phyloP scores from a whole-genome alignment of 768 basidiomycete species.

The Boletus huronensis region DNA sequence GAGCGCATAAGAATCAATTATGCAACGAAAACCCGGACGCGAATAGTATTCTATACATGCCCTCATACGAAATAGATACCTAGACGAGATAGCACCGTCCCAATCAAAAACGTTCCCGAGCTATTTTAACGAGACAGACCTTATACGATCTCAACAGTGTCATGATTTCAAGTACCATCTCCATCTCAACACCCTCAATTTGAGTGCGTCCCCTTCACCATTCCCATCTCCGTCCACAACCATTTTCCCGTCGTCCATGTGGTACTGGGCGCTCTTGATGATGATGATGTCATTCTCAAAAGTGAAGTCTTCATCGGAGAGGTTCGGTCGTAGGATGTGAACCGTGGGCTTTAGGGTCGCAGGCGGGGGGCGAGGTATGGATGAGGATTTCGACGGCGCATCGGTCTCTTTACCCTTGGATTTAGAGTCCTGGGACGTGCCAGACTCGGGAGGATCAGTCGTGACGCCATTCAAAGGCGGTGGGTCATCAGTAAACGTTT shows the following conservation, averaged over 20 bases:
- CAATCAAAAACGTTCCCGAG: not conserved
- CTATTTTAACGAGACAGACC: not conserved
- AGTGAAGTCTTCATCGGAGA: constrained; percentile 19
- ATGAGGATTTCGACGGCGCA: not conserved
- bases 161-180: constrained; percentile 17
- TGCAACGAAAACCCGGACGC: not conserved
- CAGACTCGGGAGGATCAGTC: constrained; percentile 5
- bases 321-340: constrained; percentile 16
- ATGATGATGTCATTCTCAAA: constrained; percentile 22
- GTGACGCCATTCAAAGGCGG: not conserved
- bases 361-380: not conserved
- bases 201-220: constrained; percentile 5
- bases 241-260: constrained; percentile 10
- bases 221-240: constrained; percentile 6
- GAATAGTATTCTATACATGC: constrained; percentile 11
- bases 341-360: not conserved
- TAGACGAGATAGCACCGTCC: constrained; percentile 8
- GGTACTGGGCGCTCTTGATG: constrained; percentile 6
- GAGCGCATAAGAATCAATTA: not conserved
- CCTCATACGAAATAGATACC: constrained; percentile 14
- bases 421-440: not conserved
- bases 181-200: constrained; percentile 29
- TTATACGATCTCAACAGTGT: not conserved
- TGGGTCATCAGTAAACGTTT: not conserved
- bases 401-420: not conserved